phyloP scores from a whole-genome alignment of 352 stramenopile genomes.

The Peronospora belbahrii region DNA sequence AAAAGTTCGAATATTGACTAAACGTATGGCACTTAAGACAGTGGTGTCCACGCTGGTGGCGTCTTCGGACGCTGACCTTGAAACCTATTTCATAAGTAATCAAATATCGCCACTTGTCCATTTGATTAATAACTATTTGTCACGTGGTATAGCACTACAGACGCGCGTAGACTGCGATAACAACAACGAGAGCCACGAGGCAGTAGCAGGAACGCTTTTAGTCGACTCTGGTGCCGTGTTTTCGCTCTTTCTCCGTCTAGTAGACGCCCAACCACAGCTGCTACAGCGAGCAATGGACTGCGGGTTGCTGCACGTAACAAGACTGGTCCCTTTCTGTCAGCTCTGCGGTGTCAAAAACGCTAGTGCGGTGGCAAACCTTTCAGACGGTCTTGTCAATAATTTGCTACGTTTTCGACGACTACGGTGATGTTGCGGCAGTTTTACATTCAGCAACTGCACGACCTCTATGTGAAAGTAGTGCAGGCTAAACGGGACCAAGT shows the following conservation, averaged over 20 bases:
- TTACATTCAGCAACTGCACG: conserved; percentile 36
- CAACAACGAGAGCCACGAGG: background rate
- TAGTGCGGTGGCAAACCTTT: conserved; percentile 16
- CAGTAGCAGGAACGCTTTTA: conserved; percentile 2
- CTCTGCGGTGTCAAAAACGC: conserved; percentile 37
- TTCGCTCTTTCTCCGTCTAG: conserved; percentile 31
- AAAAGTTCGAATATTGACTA: too few relatives aligned
- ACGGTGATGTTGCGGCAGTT: conserved; percentile 24
- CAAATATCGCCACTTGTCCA: conserved; percentile 5
- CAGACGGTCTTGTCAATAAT: conserved; percentile 20
- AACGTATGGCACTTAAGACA: background rate
- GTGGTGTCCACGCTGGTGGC: background rate
- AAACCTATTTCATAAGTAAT: background rate
- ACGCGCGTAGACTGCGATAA: background rate
- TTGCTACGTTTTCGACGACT: conserved; percentile 13
- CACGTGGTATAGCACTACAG: conserved; percentile 12
- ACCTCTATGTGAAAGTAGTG: conserved; percentile 20
- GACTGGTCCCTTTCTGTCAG: conserved; percentile 57
- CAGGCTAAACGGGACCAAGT: conserved; percentile 30
- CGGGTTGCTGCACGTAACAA: conserved; percentile 38
- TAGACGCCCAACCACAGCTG: conserved; percentile 8
- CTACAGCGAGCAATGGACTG: conserved; percentile 10
- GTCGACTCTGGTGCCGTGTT: conserved; percentile 23
- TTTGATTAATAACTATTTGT: conserved; percentile 33
- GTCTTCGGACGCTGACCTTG: conserved; percentile 10